Evolutionary conservation across 495 filamentous ascomycete species (phyloP).

Genomic region (Lophiostoma macrostomum): DNA sequence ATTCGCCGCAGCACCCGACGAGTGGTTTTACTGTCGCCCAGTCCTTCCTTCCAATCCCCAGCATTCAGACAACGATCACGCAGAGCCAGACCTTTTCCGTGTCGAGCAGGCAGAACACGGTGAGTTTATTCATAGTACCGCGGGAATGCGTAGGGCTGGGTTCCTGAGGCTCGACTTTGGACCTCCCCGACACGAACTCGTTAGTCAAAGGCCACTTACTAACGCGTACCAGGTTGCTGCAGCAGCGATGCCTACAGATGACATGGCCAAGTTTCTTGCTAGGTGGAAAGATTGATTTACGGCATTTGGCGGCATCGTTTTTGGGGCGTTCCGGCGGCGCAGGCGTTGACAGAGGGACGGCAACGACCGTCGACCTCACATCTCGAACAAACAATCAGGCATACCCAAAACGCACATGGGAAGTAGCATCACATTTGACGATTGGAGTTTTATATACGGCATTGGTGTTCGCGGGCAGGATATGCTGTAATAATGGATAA

Average conservation of each 20-base stretch:
- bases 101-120: conserved; percentile 61
- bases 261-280: conserved; percentile 57
- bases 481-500: conserved; percentile 2
- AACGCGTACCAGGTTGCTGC: conserved; percentile 42
- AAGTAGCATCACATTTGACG: neutral
- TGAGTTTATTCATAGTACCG: conserved; percentile 38
- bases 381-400: neutral
- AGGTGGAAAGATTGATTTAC: conserved; percentile 56
- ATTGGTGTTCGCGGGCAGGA: neutral
- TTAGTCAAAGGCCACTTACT: conserved; percentile 19
- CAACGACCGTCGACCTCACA: neutral
- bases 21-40: conserved; percentile 58
- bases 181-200: neutral
- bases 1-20: conserved; percentile 59
- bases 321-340: neutral
- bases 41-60: conserved; percentile 54
- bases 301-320: neutral
- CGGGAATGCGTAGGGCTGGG: neutral
- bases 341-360: neutral
- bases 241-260: conserved; percentile 48
- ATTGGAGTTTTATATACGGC: neutral
- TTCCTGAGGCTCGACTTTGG: neutral
- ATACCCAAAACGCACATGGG: neutral
- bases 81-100: conserved; percentile 55
- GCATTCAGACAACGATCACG: conserved; percentile 60